Evolutionary conservation across 2,329 filamentous ascomycete genomes (phyloP), one percentile per base, ranked within the genome.

Genomic region (Diaporthe humulicola): DNA sequence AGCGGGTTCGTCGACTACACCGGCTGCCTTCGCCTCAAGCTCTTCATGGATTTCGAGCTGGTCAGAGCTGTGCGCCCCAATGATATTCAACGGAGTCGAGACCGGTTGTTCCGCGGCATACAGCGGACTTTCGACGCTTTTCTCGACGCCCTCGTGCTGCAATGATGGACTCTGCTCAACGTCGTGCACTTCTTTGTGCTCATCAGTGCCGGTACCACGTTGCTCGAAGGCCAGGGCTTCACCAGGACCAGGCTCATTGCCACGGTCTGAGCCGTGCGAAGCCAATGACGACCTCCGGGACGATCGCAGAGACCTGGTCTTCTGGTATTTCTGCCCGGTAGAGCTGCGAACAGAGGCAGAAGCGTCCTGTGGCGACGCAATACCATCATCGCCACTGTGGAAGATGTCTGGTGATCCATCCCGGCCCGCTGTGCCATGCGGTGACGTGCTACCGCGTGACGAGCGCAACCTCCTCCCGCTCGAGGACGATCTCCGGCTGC

Each of bases 311-410:
- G 70, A 70, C 36, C 70, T 45, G 17, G 57, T 42, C 70, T 76
- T 76, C 73, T 77, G 75, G 42, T 67, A 54, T 36, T 74, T 77
- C 45, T 73, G 73, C 4, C 58, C 69, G 9, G 70, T 28, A n/a
- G 54, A 42, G 54, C 40, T 66, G n/a, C 67, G 73, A 19, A 38
- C 74, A 54, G 73, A 64, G n/a, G 25, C 17, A 2, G 45, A 22
- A 19, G 57, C 48, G 17, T 36, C 36, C 33, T 19, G 67, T 6
- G 67, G 52, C 28, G 67, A 70, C 22, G 12, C 10, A 25, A 48
- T 19, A 10, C 30, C 38, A 14, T 58, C 57, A 33, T 72, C 57
- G 15, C 57, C 70, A 17, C 70, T 72, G 8, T 64, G 33, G 22
- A 42, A 28, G 33, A 50, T 58, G 42, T 72, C 70, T 22, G 70